These are phyloP conservation scores for Zoysia japonica DNA, from an alignment of 176 grass and related monocot genomes.

Conservation along the genomic window DNA sequence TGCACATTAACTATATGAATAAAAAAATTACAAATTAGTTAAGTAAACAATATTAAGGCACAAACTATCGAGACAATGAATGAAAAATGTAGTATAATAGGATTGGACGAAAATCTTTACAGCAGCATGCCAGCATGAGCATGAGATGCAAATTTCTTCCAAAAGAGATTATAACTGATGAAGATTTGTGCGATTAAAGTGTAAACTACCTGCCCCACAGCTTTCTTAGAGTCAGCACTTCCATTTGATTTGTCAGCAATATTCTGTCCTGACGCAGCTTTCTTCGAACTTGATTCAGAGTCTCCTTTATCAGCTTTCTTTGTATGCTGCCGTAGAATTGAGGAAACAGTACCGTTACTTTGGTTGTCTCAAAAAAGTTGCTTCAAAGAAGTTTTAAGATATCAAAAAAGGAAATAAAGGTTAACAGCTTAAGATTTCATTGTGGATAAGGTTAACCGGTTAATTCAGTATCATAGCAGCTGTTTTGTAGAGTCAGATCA, in stretches of 20 bases:
- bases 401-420: background rate
- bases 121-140: constrained; percentile 30
- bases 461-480: background rate
- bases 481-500: background rate
- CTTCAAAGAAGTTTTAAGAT: background rate
- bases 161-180: background rate
- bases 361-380: background rate
- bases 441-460: background rate
- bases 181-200: constrained; percentile 7
- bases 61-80: constrained; percentile 9
- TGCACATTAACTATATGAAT: constrained; percentile 16
- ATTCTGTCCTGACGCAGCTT: constrained; percentile 54
- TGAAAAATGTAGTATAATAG: background rate
- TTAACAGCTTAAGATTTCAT: background rate
- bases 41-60: constrained; percentile 24
- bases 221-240: constrained; percentile 47
- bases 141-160: constrained; percentile 20
- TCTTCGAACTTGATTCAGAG: constrained; percentile 56
- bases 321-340: constrained; percentile 30
- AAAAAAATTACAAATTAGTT: background rate
- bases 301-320: constrained; percentile 74
- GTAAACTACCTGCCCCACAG: constrained; percentile 50
- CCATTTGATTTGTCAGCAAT: constrained; percentile 48
- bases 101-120: background rate
- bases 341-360: constrained; percentile 15